Conservation (phyloP, 2,329 filamentous ascomycete genomes). For the Diaporthe caulivora region DNA sequence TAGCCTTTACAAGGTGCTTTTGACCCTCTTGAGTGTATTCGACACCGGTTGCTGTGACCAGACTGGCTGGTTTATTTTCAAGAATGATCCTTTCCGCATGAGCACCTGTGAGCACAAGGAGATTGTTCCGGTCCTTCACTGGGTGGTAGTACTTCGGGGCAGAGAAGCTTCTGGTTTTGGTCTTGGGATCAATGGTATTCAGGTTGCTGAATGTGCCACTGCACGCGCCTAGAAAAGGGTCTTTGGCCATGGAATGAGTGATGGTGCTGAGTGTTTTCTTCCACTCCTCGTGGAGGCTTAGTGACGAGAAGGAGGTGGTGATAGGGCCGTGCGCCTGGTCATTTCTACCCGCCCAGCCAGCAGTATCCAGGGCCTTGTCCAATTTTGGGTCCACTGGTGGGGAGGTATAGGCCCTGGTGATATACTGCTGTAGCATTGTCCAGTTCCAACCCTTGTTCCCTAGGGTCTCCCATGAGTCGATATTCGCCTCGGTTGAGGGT, state of each 20-base stretch:
- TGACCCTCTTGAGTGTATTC: not conserved
- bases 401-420: not conserved
- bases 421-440: not conserved
- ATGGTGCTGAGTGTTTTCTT: not conserved
- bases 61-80: not conserved
- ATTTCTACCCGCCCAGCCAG: not conserved
- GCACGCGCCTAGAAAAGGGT: not conserved
- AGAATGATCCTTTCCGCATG: not conserved
- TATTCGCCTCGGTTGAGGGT: not conserved
- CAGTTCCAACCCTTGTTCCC: not conserved
- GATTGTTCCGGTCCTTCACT: not conserved
- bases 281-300: not conserved
- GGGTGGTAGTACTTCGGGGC: not conserved
- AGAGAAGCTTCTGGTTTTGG: not conserved
- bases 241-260: not conserved
- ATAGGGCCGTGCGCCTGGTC: not conserved
- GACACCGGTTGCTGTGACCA: not conserved
- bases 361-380: not conserved
- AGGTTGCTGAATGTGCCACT: not conserved
- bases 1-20: conserved; percentile 44
- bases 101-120: not conserved
- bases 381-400: not conserved
- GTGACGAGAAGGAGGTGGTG: not conserved
- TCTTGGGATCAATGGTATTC: too few species aligned
- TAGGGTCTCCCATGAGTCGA: not conserved